A percentile compares a stretch with the other conserved stretches of the same genome.
Evolutionary conservation across 2,329 filamentous ascomycete genomes (phyloP).

Genomic region (Phoma sp.): DNA sequence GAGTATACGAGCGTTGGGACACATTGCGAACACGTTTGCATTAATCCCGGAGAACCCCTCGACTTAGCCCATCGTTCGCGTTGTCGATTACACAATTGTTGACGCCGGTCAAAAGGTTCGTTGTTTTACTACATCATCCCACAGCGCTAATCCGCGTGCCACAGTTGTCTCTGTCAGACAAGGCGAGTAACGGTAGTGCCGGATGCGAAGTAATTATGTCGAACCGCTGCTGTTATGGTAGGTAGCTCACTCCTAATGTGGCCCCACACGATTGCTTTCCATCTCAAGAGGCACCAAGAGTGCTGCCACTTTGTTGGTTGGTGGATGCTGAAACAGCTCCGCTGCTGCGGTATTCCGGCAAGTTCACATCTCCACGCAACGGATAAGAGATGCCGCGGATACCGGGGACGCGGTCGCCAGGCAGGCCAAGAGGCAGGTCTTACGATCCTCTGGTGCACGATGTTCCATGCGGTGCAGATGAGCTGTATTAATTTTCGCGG

Average conservation of each 20-base stretch:
- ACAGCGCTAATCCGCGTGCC: too few species aligned
- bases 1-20: neutral
- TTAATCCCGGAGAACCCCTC: too few species aligned
- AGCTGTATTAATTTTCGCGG: neutral
- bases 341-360: neutral
- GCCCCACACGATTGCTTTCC: neutral
- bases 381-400: neutral
- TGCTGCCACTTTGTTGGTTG: neutral
- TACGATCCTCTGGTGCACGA: neutral
- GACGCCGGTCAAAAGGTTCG: too few species aligned
- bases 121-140: too few species aligned
- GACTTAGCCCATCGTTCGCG: too few species aligned
- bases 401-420: neutral
- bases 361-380: neutral
- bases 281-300: neutral
- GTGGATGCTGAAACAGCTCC: neutral
- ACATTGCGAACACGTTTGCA: neutral
- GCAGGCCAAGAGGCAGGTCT: neutral
- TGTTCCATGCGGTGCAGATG: neutral
- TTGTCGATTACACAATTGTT: too few species aligned
- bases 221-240: too few species aligned
- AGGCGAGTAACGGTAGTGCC: too few species aligned
- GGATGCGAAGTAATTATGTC: too few species aligned
- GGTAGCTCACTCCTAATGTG: neutral
- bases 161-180: too few species aligned